Evolutionary conservation across 495 filamentous ascomycete genomes (phyloP).

Genomic region (Friedmanniomyces endolithicus): DNA sequence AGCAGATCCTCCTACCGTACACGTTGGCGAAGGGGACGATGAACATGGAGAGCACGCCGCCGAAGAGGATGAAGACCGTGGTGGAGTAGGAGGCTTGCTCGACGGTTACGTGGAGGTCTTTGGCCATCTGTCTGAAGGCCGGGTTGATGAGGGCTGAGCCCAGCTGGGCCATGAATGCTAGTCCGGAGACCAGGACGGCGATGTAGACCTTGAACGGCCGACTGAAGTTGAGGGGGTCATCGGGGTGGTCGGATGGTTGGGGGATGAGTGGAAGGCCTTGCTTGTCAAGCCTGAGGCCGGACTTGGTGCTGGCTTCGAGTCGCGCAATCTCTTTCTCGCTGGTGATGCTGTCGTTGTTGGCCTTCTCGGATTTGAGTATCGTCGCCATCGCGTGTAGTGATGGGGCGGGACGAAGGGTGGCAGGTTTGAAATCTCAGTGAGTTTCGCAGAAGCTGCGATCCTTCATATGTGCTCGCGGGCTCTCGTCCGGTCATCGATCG

Average conservation of each 20-base stretch:
- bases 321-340: not conserved
- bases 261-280: constrained; percentile 8
- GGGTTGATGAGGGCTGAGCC: constrained; percentile 22
- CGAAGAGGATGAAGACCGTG: constrained; percentile 19
- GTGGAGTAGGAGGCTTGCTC: constrained; percentile 20
- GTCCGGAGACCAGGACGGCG: constrained; percentile 3
- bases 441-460: too few relatives aligned
- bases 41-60: constrained; percentile 26
- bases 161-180: constrained; percentile 16
- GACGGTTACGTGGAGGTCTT: constrained; percentile 21
- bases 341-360: not conserved
- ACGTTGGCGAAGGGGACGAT: constrained; percentile 25
- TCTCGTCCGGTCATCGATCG: too few relatives aligned
- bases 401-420: too few relatives aligned
- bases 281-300: not conserved
- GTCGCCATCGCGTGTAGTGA: too few relatives aligned
- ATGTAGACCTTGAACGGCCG: not conserved
- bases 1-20: constrained; percentile 31
- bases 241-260: constrained; percentile 9
- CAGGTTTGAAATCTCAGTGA: too few relatives aligned
- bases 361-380: not conserved
- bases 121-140: constrained; percentile 22
- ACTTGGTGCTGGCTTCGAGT: not conserved
- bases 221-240: constrained; percentile 3
- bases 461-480: too few relatives aligned